Evolutionary conservation across 306 rosid species (phyloP).

Genomic region (Coriaria nepalensis): DNA sequence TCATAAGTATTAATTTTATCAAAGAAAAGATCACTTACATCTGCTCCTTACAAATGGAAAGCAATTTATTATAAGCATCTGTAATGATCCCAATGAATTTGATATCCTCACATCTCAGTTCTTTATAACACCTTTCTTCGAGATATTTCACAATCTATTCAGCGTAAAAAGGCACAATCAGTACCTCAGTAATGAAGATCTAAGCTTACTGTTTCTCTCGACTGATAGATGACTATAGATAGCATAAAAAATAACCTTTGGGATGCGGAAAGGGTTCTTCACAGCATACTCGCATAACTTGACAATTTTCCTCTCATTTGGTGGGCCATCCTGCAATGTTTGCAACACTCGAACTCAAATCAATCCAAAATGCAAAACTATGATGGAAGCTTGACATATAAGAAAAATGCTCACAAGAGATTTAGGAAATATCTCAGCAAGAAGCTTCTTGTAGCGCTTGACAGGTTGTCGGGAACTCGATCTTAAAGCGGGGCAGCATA

Average conservation of each 20-base stretch:
- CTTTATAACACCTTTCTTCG: slow-evolving; percentile 88
- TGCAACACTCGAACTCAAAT: neutral
- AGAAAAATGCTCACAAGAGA: slow-evolving; percentile 37
- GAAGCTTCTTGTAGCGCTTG: slow-evolving; percentile 83
- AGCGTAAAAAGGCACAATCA: slow-evolving; percentile 10
- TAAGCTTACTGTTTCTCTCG: neutral
- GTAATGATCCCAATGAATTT: slow-evolving; percentile 47
- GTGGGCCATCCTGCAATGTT: slow-evolving; percentile 55
- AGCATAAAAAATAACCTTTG: slow-evolving; percentile 43
- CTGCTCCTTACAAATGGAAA: slow-evolving; percentile 73
- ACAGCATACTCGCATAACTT: slow-evolving; percentile 94
- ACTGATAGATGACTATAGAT: neutral
- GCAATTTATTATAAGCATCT: slow-evolving; percentile 70
- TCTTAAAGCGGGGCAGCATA: slow-evolving; percentile 95
- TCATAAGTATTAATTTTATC: neutral
- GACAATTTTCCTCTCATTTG: slow-evolving; percentile 71
- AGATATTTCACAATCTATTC: slow-evolving; percentile 80
- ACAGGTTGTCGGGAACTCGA: slow-evolving; percentile 92
- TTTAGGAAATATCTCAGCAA: slow-evolving; percentile 87
- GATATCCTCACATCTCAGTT: slow-evolving; percentile 59
- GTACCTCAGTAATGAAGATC: slow-evolving; percentile 14
- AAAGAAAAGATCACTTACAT: slow-evolving; percentile 45
- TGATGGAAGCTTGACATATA: too few species aligned
- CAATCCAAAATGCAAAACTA: slow-evolving; percentile 1
- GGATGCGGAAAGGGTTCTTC: slow-evolving; percentile 78